Conservation (phyloP, 2,329 filamentous ascomycete species). For the Microsporum audouinii region DNA sequence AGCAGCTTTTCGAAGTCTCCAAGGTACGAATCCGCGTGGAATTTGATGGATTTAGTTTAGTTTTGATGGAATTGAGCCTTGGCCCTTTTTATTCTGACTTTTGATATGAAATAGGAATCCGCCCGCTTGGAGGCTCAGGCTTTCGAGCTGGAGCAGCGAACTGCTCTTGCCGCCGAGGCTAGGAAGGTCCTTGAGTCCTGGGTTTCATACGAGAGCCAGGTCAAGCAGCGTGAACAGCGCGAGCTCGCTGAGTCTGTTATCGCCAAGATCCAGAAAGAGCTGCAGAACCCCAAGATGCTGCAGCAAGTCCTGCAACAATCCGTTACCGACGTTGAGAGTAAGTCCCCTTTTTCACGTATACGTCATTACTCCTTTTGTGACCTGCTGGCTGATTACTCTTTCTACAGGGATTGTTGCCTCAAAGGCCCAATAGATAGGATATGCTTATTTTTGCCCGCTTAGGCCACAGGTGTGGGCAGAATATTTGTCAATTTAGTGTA, state of each 20-base stretch:
- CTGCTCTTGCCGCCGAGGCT: conserved; percentile 80
- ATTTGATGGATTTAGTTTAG: not conserved
- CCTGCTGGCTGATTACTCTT: conserved; percentile 12
- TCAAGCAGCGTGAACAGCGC: conserved; percentile 96
- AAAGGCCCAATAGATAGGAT: conserved; percentile 13
- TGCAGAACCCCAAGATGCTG: conserved; percentile 92
- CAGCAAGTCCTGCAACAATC: conserved; percentile 98
- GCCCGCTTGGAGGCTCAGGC: conserved; percentile 90
- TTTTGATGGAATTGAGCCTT: not conserved
- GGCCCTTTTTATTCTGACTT: not conserved
- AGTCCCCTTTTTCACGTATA: conserved; percentile 22
- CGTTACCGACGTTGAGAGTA: conserved; percentile 91
- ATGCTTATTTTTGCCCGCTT: conserved; percentile 2
- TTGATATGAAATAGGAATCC: conserved; percentile 60
- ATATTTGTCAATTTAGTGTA: conserved; percentile 11
- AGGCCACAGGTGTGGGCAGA: conserved; percentile 5
- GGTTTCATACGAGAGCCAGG: conserved; percentile 96
- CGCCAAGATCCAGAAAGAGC: conserved; percentile 96
- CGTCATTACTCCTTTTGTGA: not conserved
- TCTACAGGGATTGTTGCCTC: conserved; percentile 13
- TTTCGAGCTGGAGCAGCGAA: conserved; percentile 95
- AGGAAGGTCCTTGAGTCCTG: conserved; percentile 94
- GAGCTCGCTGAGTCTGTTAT: conserved; percentile 90
- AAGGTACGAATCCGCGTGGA: conserved; percentile 53
- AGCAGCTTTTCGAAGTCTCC: conserved; percentile 92